A percentile compares a stretch with the other conserved stretches of the same genome.
These are phyloP conservation scores for Collybia nuda DNA, from an alignment of 768 basidiomycete species.

Conservation along the genomic window DNA sequence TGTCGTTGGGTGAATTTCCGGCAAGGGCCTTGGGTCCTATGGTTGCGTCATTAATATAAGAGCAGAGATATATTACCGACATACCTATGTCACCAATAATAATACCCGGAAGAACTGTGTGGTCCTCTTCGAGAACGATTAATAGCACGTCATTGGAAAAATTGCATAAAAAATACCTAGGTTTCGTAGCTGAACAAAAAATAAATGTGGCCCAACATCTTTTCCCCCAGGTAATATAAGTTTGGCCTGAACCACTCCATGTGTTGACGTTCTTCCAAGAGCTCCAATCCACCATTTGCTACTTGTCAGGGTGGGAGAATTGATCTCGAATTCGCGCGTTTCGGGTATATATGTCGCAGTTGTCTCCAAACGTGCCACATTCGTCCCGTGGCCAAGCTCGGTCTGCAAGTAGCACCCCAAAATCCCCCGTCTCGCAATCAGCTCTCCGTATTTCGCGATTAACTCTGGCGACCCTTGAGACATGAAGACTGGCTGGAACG, in stretches of 20 bases:
- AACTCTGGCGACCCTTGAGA: conserved; percentile 60
- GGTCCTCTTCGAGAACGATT: conserved; percentile 44
- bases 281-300: conserved; percentile 85
- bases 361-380: conserved; percentile 68
- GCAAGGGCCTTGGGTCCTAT: conserved; percentile 59
- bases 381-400: conserved; percentile 77
- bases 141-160: background rate
- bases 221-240: conserved; percentile 61
- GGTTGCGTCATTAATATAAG: background rate
- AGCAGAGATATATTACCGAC: conserved; percentile 6
- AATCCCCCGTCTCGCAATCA: conserved; percentile 56
- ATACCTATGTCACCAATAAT: conserved; percentile 69
- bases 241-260: conserved; percentile 76
- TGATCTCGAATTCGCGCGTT: conserved; percentile 68
- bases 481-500: conserved; percentile 68
- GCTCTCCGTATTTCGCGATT: conserved; percentile 47
- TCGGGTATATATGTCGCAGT: conserved; percentile 74
- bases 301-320: conserved; percentile 73
- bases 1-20: conserved; percentile 53
- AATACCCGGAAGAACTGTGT: conserved; percentile 59
- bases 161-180: conserved; percentile 38
- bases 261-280: conserved; percentile 69
- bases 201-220: conserved; percentile 72
- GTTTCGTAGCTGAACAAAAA: conserved; percentile 69
- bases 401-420: conserved; percentile 77